These are phyloP conservation scores for Melaleuca quinquenervia DNA, from an alignment of 345 rosid genomes.

Conservation along the genomic window DNA sequence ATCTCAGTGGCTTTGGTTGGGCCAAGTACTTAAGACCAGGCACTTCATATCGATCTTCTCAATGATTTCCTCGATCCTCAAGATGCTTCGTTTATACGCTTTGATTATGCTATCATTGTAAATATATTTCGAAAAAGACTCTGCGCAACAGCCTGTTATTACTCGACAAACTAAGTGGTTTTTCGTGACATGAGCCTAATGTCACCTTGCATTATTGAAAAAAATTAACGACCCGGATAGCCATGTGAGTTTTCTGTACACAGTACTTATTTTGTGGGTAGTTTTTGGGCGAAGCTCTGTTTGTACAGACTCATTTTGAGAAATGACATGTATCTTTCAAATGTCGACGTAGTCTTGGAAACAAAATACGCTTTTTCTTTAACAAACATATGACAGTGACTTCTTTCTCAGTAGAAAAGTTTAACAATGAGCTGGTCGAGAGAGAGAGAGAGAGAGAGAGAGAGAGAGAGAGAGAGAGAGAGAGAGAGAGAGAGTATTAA, in stretches of 20 bases:
- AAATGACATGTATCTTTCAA: not conserved
- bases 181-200: not conserved
- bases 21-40: slow-evolving; percentile 3
- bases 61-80: not conserved
- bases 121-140: not conserved
- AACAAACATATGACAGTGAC: not conserved
- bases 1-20: not conserved
- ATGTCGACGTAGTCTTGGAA: not conserved
- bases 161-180: not conserved
- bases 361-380: not conserved
- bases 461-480: not conserved
- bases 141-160: not conserved
- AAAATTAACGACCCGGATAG: not conserved
- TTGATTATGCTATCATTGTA: not conserved
- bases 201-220: not conserved
- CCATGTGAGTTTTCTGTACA: not conserved
- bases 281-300: not conserved
- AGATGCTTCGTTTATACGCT: not conserved
- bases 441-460: too few relatives aligned
- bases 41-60: slow-evolving; percentile 30
- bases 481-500: not conserved
- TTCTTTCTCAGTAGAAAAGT: not conserved
- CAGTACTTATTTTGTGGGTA: not conserved
- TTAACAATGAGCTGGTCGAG: not conserved
- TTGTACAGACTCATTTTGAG: not conserved